Evolutionary conservation across 1,284 basidiomycete species (phyloP).

Genomic region (Ustilago hordei): DNA sequence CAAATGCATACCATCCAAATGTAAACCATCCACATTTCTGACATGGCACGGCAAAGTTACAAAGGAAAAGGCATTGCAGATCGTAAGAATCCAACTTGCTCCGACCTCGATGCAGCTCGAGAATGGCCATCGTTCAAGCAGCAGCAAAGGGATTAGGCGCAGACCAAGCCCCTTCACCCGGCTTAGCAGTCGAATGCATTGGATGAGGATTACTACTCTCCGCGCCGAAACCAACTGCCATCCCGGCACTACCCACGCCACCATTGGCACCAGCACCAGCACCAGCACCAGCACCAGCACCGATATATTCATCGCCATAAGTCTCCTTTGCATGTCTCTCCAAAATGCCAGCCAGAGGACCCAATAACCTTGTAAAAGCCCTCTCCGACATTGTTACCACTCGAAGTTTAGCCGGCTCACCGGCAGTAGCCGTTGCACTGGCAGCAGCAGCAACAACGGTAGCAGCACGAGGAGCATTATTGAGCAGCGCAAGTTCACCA

Average conservation of each 20-base stretch:
- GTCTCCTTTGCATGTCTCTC: constrained; percentile 77
- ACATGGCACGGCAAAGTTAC: too few relatives aligned
- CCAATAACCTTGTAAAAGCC: constrained; percentile 92
- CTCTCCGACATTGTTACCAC: constrained; percentile 93
- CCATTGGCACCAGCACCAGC: constrained; percentile 6
- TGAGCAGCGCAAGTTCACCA: constrained; percentile 88
- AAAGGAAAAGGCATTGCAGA: too few relatives aligned
- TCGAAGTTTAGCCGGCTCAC: constrained; percentile 57
- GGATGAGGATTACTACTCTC: constrained; percentile 27
- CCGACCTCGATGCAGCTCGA: too few relatives aligned
- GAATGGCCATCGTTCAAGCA: constrained; percentile 6
- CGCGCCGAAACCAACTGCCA: neutral
- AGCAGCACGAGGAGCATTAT: constrained; percentile 87
- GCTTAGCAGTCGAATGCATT: constrained; percentile 44
- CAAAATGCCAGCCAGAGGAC: constrained; percentile 88
- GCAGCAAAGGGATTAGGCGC: constrained; percentile 47
- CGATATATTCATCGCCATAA: constrained; percentile 53
- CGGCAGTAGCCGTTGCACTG: constrained; percentile 60
- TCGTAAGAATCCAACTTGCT: too few relatives aligned
- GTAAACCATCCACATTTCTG: too few relatives aligned
- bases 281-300: neutral
- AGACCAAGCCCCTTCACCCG: constrained; percentile 46
- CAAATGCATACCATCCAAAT: too few relatives aligned
- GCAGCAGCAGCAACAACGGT: constrained; percentile 83
- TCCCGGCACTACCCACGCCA: neutral